Percentiles rank a stretch among this genome's conserved stretches.
phyloP scores from a whole-genome alignment of 2,329 filamentous ascomycete genomes.

The Aspergillus aculeatinus region DNA sequence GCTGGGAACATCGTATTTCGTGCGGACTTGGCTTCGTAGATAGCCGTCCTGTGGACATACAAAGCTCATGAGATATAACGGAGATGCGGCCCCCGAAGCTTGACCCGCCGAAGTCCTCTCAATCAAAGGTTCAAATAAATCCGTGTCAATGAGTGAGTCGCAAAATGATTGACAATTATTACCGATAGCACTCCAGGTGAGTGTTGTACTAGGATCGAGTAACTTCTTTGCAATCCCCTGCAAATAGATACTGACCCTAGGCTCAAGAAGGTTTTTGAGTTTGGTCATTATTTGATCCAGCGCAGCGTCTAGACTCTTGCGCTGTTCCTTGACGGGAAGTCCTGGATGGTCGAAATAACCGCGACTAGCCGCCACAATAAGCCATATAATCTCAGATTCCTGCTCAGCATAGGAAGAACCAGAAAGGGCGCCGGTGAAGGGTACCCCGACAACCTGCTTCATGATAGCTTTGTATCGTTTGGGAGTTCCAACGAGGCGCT shows the following conservation, averaged over 20 bases:
- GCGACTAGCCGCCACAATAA: constrained; percentile 1
- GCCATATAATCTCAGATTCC: constrained; percentile 23
- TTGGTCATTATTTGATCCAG: constrained; percentile 7
- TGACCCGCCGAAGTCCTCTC: neutral
- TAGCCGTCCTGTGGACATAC: constrained; percentile 33
- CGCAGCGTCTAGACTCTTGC: neutral
- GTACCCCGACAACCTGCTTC: constrained; percentile 43
- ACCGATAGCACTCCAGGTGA: constrained; percentile 32
- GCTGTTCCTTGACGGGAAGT: neutral
- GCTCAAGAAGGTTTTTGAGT: constrained; percentile 25
- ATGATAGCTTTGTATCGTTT: constrained; percentile 42
- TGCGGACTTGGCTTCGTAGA: constrained; percentile 22
- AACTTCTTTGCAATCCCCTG: constrained; percentile 31
- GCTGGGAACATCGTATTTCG: constrained; percentile 41
- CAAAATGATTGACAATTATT: constrained; percentile 46
- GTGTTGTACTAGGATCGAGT: constrained; percentile 24
- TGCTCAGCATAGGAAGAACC: neutral
- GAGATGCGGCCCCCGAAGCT: constrained; percentile 7
- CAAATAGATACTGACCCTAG: constrained; percentile 31
- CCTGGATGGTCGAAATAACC: constrained; percentile 2
- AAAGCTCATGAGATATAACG: constrained; percentile 44
- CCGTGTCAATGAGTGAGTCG: constrained; percentile 34
- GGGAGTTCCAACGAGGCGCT: constrained; percentile 5
- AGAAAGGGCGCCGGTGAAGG: constrained; percentile 34
- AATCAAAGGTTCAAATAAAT: constrained; percentile 33